phyloP scores from a whole-genome alignment of 129 eudicot species.

The Tagetes patula region DNA sequence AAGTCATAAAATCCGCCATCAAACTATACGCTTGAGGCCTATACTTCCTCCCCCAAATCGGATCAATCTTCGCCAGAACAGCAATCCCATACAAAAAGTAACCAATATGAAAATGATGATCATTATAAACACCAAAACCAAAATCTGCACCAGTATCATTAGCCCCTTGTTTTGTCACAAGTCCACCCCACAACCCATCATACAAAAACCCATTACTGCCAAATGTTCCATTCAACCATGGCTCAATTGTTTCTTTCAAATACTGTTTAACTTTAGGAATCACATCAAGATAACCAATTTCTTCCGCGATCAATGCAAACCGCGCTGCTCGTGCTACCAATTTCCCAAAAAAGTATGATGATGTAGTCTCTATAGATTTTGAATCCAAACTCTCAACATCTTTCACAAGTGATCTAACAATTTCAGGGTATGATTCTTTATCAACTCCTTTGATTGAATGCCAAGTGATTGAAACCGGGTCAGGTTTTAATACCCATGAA shows the following conservation, averaged over 20 bases:
- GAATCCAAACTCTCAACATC: conserved; percentile 72
- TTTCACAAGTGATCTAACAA: conserved; percentile 47
- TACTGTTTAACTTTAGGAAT: conserved; percentile 61
- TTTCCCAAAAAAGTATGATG: conserved; percentile 85
- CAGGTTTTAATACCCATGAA: conserved; percentile 73
- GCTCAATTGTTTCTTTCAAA: conserved; percentile 81
- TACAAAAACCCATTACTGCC: conserved; percentile 71
- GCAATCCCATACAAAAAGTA: conserved; percentile 57
- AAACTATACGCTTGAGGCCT: conserved; percentile 66
- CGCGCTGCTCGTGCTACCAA: conserved; percentile 89
- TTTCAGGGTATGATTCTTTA: conserved; percentile 49
- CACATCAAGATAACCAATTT: conserved; percentile 57
- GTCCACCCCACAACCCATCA: conserved; percentile 84
- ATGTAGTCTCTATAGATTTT: conserved; percentile 47
- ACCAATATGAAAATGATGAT: conserved; percentile 87
- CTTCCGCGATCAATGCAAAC: conserved; percentile 86
- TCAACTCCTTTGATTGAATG: conserved; percentile 72
- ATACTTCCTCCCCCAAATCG: conserved; percentile 73
- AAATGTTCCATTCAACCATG: conserved; percentile 84
- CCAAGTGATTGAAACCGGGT: conserved; percentile 89
- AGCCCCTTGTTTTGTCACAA: conserved; percentile 82
- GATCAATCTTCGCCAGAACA: conserved; percentile 74
- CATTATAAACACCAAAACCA: conserved; percentile 82
- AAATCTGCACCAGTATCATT: conserved; percentile 77
- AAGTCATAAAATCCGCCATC: conserved; percentile 84